Evolutionary conservation across 2,329 filamentous ascomycete genomes (phyloP).

Genomic region (Helminthosporium solani): DNA sequence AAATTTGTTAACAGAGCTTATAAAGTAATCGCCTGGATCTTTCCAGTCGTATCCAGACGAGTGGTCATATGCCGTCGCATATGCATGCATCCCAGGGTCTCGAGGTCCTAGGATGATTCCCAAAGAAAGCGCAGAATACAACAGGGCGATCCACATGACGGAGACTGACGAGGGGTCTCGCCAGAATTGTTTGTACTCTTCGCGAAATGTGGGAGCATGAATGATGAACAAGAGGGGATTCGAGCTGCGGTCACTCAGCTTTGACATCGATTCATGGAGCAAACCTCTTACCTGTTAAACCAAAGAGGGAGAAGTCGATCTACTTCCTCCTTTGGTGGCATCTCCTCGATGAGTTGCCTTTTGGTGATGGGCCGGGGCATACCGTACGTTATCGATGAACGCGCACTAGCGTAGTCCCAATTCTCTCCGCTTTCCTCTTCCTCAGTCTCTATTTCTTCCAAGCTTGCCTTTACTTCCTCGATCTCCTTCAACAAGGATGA

Average conservation of each 20-base stretch:
- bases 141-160: constrained; percentile 24
- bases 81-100: constrained; percentile 21
- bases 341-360: constrained; percentile 19
- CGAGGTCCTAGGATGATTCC: constrained; percentile 24
- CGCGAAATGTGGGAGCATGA: constrained; percentile 24
- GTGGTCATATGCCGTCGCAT: constrained; percentile 11
- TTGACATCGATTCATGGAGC: neutral
- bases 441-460: constrained; percentile 22
- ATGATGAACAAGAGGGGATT: constrained; percentile 27
- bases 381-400: constrained; percentile 24
- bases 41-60: constrained; percentile 5
- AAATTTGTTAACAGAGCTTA: constrained; percentile 14
- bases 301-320: constrained; percentile 26
- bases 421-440: constrained; percentile 15
- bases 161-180: constrained; percentile 14
- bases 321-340: constrained; percentile 28
- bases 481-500: constrained; percentile 28
- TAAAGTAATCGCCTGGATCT: constrained; percentile 9
- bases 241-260: constrained; percentile 3
- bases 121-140: constrained; percentile 21
- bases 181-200: constrained; percentile 29
- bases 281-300: constrained; percentile 17
- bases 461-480: constrained; percentile 27
- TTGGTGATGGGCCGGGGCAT: constrained; percentile 22
- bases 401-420: constrained; percentile 17